phyloP scores from a whole-genome alignment of 2,329 filamentous ascomycete genomes.

The Ceratocystis eucalypticola region DNA sequence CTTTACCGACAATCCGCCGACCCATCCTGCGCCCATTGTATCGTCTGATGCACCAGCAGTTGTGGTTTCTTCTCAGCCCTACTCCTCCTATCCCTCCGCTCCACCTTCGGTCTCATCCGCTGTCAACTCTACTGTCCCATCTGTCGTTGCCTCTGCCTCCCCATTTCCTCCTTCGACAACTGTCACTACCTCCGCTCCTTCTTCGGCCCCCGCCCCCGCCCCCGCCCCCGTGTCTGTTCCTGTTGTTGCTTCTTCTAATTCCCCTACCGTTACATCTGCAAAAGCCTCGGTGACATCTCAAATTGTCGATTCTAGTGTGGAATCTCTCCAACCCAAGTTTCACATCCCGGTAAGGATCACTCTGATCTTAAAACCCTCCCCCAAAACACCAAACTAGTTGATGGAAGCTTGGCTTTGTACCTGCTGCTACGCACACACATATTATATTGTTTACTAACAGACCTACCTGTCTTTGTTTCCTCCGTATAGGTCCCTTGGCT shows the following conservation, averaged over 20 bases:
- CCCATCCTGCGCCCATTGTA: slow-evolving; percentile 9
- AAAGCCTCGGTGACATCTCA: neutral
- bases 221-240: neutral
- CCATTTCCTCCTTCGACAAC: neutral
- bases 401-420: neutral
- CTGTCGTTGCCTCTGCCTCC: slow-evolving; percentile 7
- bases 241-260: slow-evolving; percentile 5
- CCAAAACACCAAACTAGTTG: neutral
- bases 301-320: slow-evolving; percentile 1
- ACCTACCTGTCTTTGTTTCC: neutral
- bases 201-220: neutral
- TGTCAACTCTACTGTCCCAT: neutral
- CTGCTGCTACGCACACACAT: no score
- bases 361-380: no score
- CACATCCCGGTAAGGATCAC: neutral
- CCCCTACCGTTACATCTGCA: neutral
- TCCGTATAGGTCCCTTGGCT: slow-evolving; percentile 42
- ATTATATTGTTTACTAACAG: neutral
- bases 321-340: neutral
- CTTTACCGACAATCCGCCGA: slow-evolving; percentile 1
- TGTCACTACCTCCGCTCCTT: neutral
- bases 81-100: slow-evolving; percentile 6
- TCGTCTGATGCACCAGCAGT: slow-evolving; percentile 11
- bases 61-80: slow-evolving; percentile 16
- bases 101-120: slow-evolving; percentile 14